phyloP scores from a whole-genome alignment of 106 monocot species.

The Iris macrosiphon region DNA sequence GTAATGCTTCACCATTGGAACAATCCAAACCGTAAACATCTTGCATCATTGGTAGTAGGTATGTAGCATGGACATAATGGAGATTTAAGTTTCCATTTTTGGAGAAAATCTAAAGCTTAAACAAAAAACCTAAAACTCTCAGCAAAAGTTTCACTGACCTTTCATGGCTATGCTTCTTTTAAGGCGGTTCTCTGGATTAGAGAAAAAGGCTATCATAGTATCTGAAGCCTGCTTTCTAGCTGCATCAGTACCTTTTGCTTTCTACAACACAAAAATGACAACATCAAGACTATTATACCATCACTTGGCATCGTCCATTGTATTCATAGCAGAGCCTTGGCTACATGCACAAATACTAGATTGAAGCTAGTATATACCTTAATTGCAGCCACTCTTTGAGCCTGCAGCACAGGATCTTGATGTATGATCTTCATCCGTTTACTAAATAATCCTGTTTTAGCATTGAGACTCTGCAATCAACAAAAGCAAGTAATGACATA shows the following conservation, averaged over 20 bases:
- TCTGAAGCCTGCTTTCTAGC: conserved; percentile 84
- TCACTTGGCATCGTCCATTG: background rate
- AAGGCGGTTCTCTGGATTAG: conserved; percentile 74
- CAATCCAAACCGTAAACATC: too few species aligned
- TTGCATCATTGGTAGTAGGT: too few species aligned
- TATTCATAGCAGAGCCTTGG: background rate
- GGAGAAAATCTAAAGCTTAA: too few species aligned
- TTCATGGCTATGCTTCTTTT: conserved; percentile 92
- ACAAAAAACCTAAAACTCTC: too few species aligned
- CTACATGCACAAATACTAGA: background rate
- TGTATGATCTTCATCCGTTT: conserved; percentile 93
- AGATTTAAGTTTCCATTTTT: too few species aligned
- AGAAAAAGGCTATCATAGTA: conserved; percentile 66
- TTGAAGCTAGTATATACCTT: conserved; percentile 42
- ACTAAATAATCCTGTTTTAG: conserved; percentile 93
- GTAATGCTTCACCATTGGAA: too few species aligned
- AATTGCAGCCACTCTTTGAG: conserved; percentile 85
- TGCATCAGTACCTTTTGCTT: conserved; percentile 65
- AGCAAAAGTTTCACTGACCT: conserved; percentile 26
- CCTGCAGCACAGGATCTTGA: conserved; percentile 68
- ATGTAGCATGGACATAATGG: too few species aligned
- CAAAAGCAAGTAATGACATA: conserved; percentile 13
- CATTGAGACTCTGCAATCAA: conserved; percentile 91
- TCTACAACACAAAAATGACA: conserved; percentile 24
- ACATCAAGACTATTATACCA: background rate